phyloP scores from a whole-genome alignment of 495 filamentous ascomycete species.

The Choiromyces venosus region DNA sequence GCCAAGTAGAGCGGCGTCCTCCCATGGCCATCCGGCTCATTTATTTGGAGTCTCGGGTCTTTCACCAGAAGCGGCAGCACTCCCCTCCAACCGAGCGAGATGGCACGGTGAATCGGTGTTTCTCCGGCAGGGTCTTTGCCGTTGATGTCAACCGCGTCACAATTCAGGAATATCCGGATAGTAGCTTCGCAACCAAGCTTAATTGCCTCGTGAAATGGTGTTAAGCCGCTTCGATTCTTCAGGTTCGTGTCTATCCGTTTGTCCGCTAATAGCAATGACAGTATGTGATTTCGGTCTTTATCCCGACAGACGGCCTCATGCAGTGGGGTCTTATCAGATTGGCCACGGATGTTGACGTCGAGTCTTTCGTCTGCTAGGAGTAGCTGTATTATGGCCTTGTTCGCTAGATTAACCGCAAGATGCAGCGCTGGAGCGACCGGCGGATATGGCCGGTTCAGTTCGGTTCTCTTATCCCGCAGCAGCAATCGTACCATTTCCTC shows the following conservation, averaged over 20 bases:
- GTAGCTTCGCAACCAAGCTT: background rate
- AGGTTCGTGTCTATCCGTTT: background rate
- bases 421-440: background rate
- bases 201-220: background rate
- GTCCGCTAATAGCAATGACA: background rate
- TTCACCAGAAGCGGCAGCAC: background rate
- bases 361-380: background rate
- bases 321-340: background rate
- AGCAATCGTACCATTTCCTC: background rate
- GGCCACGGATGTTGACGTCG: background rate
- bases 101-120: background rate
- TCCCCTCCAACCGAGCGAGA: background rate
- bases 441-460: background rate
- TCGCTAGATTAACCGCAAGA: background rate
- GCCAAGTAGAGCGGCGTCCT: background rate
- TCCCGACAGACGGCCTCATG: background rate
- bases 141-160: background rate
- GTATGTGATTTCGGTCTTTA: background rate
- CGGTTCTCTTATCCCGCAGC: background rate
- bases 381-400: background rate
- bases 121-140: background rate
- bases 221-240: background rate
- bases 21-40: background rate
- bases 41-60: background rate
- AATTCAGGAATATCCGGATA: background rate